These are phyloP conservation scores for Meira miltonrushii DNA, from an alignment of 1,284 basidiomycete species.

Conservation along the genomic window DNA sequence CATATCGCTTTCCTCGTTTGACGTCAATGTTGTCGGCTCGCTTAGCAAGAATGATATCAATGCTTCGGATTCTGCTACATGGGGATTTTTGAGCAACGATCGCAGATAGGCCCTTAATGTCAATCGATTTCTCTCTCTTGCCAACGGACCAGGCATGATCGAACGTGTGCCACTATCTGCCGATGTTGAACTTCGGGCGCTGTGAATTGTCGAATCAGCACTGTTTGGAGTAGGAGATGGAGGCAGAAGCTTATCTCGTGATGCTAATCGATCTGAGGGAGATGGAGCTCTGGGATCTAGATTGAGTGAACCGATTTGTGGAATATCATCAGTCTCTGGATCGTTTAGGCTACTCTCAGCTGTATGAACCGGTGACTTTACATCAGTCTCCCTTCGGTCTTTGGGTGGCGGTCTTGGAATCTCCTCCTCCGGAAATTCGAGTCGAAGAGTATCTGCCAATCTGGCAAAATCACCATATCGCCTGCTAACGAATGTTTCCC, in stretches of 20 bases:
- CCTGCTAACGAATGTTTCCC: slow-evolving; percentile 80
- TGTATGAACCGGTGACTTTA: slow-evolving; percentile 16
- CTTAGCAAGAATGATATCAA: slow-evolving; percentile 80
- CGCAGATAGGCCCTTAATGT: slow-evolving; percentile 89
- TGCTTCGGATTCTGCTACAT: slow-evolving; percentile 75
- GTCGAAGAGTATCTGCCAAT: slow-evolving; percentile 38
- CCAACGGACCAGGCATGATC: slow-evolving; percentile 44
- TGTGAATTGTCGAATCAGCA: neutral
- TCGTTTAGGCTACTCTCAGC: neutral
- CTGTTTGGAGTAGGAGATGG: neutral
- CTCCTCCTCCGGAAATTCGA: slow-evolving; percentile 41
- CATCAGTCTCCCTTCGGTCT: slow-evolving; percentile 34
- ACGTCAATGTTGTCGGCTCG: slow-evolving; percentile 66
- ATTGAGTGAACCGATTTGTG: slow-evolving; percentile 3
- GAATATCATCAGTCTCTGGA: neutral
- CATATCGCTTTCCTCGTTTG: slow-evolving; percentile 74
- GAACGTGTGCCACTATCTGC: neutral
- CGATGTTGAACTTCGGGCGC: neutral
- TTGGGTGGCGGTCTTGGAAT: slow-evolving; percentile 30
- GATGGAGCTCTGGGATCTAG: slow-evolving; percentile 1
- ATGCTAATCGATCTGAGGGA: neutral
- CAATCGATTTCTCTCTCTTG: slow-evolving; percentile 80
- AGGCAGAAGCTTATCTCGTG: neutral
- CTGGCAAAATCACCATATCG: slow-evolving; percentile 86
- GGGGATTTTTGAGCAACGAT: slow-evolving; percentile 65